A percentile compares a stretch with the other conserved stretches of the same genome.
Conservation (phyloP, 129 eudicot genomes). For the Apium graveolens region DNA sequence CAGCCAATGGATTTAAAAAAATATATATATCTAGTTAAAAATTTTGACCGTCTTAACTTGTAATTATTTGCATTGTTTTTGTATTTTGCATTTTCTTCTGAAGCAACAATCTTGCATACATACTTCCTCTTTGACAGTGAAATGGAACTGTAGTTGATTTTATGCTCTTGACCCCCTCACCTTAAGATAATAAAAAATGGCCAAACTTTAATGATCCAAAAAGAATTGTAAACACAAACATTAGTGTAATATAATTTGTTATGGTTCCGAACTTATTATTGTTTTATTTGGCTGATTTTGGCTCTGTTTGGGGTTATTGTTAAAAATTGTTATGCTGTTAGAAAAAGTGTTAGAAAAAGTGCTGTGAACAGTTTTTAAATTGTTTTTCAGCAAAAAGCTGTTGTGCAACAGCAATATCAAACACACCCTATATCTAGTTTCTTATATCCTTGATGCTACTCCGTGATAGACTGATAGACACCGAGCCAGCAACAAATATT, state of each 20-base stretch:
- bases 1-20: neutral
- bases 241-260: neutral
- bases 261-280: neutral
- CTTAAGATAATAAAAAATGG: neutral
- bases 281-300: neutral
- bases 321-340: no score
- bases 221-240: neutral
- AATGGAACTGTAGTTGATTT: neutral
- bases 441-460: neutral
- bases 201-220: neutral
- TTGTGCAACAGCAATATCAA: no score
- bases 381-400: no score
- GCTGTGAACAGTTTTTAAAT: no score
- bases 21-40: neutral
- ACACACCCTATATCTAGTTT: neutral
- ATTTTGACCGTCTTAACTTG: neutral
- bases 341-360: no score
- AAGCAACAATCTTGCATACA: neutral
- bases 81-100: neutral
- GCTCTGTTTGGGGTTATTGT: no score
- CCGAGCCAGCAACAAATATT: neutral
- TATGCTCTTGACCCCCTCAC: neutral
- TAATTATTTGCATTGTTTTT: neutral
- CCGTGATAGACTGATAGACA: neutral
- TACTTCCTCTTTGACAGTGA: neutral